phyloP scores from a whole-genome alignment of 2,329 filamentous ascomycete species.

The Tolypocladium ovalisporum region DNA sequence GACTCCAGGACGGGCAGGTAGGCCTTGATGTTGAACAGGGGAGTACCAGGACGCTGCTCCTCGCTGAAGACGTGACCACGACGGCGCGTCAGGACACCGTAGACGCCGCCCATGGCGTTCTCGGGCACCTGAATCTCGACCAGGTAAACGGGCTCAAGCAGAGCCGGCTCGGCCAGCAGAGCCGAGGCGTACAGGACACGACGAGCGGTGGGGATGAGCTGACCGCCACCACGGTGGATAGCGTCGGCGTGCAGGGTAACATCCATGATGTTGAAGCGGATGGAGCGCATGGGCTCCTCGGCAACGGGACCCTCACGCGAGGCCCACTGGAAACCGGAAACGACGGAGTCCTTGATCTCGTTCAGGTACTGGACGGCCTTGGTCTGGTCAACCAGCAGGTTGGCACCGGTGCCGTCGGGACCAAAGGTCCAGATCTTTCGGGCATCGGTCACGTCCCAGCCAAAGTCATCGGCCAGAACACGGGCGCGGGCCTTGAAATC shows the following conservation, averaged over 20 bases:
- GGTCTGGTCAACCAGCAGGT: constrained; percentile 98
- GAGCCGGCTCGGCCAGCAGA: constrained; percentile 80
- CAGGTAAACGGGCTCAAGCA: constrained; percentile 96
- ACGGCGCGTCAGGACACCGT: constrained; percentile 93
- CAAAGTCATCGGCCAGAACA: constrained; percentile 90
- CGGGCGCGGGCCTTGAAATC: constrained; percentile 98
- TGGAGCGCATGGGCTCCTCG: constrained; percentile 94
- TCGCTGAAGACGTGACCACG: constrained; percentile 99
- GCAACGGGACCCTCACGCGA: constrained; percentile 93
- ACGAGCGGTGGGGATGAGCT: constrained; percentile 95
- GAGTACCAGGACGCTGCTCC: constrained; percentile 96
- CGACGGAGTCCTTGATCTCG: constrained; percentile 99
- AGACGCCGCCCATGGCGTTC: constrained; percentile 98
- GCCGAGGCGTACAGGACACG: constrained; percentile 93
- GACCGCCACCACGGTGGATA: constrained; percentile 98
- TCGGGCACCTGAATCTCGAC: constrained; percentile 99
- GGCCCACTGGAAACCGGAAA: constrained; percentile 99
- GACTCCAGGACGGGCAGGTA: constrained; percentile 96
- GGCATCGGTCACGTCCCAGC: constrained; percentile 99
- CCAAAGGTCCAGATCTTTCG: constrained; percentile 99
- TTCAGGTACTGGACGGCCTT: constrained; percentile 99
- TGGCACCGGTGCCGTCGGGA: constrained; percentile 94
- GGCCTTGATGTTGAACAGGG: constrained; percentile 98
- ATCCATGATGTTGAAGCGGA: constrained; percentile 99
- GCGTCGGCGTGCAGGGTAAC: constrained; percentile 99